Evolutionary conservation across 2,329 filamentous ascomycete species (phyloP), one percentile per base, ranked within the genome.

Genomic region (Orbilia javanica): DNA sequence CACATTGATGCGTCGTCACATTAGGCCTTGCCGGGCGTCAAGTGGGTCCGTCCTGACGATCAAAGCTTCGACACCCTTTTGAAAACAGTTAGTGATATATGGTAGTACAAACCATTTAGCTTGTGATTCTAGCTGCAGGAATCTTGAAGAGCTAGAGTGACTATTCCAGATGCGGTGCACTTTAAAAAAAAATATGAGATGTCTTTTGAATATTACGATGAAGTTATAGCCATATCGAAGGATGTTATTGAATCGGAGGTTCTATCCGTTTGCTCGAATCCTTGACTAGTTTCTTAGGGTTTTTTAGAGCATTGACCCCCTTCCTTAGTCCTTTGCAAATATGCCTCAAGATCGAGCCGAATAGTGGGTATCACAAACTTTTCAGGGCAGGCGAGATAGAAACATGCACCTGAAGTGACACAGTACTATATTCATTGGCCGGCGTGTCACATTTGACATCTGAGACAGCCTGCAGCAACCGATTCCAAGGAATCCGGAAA

Each of bases 1-100:
- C 42, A n/a, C 42, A 44, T 15, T 29, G n/a, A 15, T 53, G 55
- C 55, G n/a, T 57, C 52, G 29, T 57, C 52, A 57, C 52, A 57
- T 22, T 22, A 27, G 13, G 55, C 55, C 34, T n/a, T 60, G 55
- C 42, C 31, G 10, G 34, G 34, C 20, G 55, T 22, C 5, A n/a
- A 44, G 42, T 44, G 42, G 42, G 42, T 44, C 42, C 42, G 4
- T 18, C 42, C 36, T 13, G 4, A 39, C n/a, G 36, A 2, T 15
- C 5, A 22, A 27, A 10, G 3, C 8, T 57, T 57, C 31, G 52
- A 34, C 29, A 11, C 52, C 31, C 8, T 8, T n/a, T 20, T 13
- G 55, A 18, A 57, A 5, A 8, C n/a, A n/a, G 20, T 44, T 44
- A 44, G 42, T 44, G 4, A 44, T 44, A 34, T 18, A 20, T 18